Evolutionary conservation across 1,284 basidiomycete species (phyloP).

Genomic region (Malassezia nana): DNA sequence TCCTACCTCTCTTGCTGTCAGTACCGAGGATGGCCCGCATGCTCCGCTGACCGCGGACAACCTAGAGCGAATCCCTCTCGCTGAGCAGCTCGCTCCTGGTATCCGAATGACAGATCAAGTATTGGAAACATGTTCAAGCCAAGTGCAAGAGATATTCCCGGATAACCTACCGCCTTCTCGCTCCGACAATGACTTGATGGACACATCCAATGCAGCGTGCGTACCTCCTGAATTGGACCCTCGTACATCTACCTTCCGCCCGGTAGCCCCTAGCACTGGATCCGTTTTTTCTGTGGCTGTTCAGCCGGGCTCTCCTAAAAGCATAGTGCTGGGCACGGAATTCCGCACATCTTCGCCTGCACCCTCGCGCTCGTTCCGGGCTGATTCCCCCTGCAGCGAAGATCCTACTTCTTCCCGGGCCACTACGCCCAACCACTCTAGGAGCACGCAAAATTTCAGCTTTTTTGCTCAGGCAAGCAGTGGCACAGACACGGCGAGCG

Average conservation of each 20-base stretch:
- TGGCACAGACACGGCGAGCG: background rate
- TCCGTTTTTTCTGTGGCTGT: conserved; percentile 45
- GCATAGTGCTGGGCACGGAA: conserved; percentile 18
- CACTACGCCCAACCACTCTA: conserved; percentile 19
- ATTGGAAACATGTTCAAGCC: background rate
- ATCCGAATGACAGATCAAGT: conserved; percentile 33
- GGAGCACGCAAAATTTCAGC: conserved; percentile 16
- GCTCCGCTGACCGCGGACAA: conserved; percentile 37
- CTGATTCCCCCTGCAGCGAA: conserved; percentile 20
- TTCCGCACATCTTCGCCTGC: background rate
- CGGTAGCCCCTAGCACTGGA: conserved; percentile 34
- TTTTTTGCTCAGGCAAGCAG: conserved; percentile 4
- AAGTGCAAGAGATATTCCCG: background rate
- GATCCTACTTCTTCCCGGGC: conserved; percentile 17
- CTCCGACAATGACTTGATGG: background rate
- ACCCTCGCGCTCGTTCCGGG: background rate
- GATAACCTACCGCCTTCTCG: background rate
- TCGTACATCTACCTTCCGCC: conserved; percentile 35
- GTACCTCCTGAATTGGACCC: conserved; percentile 45
- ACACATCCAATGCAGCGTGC: conserved; percentile 9
- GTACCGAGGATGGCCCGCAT: background rate
- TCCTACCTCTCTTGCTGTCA: background rate
- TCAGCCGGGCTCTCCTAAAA: conserved; percentile 40
- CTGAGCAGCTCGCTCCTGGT: conserved; percentile 43
- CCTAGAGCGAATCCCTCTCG: conserved; percentile 41